phyloP scores from a whole-genome alignment of 1,284 basidiomycete genomes.

The Trichosporon faecale region DNA sequence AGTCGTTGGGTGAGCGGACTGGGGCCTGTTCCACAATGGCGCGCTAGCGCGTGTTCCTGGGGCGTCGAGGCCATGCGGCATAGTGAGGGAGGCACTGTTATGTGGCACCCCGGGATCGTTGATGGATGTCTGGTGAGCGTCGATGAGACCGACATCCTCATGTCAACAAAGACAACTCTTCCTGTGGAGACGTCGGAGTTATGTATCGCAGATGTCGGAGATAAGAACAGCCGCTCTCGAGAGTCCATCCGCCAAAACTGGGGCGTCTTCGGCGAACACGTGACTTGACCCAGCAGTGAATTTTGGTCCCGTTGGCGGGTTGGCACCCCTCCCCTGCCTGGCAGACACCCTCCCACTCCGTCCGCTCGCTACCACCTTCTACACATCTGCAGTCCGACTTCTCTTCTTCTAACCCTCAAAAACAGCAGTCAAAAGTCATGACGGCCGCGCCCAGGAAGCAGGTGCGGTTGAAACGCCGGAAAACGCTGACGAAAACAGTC shows the following conservation, averaged over 20 bases:
- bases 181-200: background rate
- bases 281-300: background rate
- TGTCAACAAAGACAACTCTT: too few species aligned
- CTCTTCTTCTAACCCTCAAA: background rate
- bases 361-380: background rate
- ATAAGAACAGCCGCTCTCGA: background rate
- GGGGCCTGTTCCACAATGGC: background rate
- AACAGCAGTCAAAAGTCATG: constrained; percentile 10
- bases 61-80: background rate
- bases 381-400: background rate
- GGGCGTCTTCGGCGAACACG: background rate
- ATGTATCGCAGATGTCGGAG: background rate
- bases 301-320: background rate
- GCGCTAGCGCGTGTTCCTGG: background rate
- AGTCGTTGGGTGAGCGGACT: background rate
- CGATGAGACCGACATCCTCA: too few species aligned
- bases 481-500: constrained; percentile 28
- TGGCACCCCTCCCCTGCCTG: background rate
- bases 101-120: background rate
- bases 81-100: background rate
- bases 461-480: background rate
- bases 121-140: background rate
- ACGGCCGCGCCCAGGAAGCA: constrained; percentile 16
- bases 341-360: constrained; percentile 1
- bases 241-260: background rate